Base-by-base conservation (phyloP, 495 filamentous ascomycete genomes). In the Lindgomyces ingoldianus region DNA sequence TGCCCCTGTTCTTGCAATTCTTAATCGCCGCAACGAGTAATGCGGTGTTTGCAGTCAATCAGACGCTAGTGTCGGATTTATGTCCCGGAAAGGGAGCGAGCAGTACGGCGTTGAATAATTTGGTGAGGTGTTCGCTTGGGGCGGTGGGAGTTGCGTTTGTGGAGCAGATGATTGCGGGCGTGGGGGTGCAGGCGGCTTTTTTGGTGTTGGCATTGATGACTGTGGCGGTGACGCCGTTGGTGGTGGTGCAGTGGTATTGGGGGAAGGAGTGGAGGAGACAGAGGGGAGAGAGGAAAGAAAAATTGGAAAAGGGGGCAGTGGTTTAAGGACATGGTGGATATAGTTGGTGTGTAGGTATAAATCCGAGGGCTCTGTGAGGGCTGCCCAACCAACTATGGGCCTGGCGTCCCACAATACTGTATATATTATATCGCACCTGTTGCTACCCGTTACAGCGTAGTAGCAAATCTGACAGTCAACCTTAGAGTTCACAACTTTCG, bases 181-280 rank as follows among this genome's bases (percentile, higher is more conserved):
- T 64, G 26, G 60, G 48, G 9, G 42, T 44, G 14, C 50, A 39
- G 18, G 2, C 51, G 1, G 39, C 60, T 10, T 64, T 64, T 18
- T 19, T 64, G 19, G 50, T n/a, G 21, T 42, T 64, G 0, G 52
- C 22, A 1, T 10, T 56, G 4, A 27, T 64, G 1, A 30, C 18
- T 1, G 27, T 57, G 4, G 60, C 16, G 1, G 19, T 64, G 22
- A 25, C 41, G 10, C 60, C 60, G 42, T 24, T 48, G n/a, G 25
- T 42, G 22, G 60, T 50, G 0, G 27, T 64, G 51, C 60, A 64
- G 45, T 64, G 60, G 60, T 56, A 48, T 50, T 56, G 60, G 50
- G 60, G 60, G 19, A 24, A 26, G 2, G 26, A 27, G 14, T 59
- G 56, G 56, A 59, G 56, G n/a, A 21, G 14, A 16, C 25, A 49